phyloP scores from a whole-genome alignment of 108 stramenopile species.

The Stephanodiscus triporus region DNA sequence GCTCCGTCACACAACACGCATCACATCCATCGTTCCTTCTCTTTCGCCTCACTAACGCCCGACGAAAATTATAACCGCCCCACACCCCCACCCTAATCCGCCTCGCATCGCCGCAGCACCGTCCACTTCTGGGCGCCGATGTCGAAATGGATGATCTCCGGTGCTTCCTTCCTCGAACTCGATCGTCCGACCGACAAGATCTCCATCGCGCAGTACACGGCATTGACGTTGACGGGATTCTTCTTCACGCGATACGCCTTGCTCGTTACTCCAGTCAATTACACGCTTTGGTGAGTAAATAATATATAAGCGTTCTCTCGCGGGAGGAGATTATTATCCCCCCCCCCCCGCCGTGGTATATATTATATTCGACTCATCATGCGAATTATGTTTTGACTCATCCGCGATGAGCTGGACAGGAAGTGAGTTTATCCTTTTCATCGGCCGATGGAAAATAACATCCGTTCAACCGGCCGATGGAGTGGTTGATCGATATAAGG shows the following conservation, averaged over 20 bases:
- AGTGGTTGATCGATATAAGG: too few relatives aligned
- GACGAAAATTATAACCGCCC: not conserved
- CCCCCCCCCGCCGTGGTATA: too few relatives aligned
- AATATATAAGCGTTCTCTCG: not conserved
- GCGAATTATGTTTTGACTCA: too few relatives aligned
- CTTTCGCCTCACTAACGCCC: not conserved
- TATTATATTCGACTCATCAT: too few relatives aligned
- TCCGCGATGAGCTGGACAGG: too few relatives aligned
- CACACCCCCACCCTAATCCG: too few relatives aligned
- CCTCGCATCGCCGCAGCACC: conserved; percentile 19
- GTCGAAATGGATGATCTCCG: conserved; percentile 88
- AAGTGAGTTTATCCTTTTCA: too few relatives aligned
- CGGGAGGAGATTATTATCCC: not conserved
- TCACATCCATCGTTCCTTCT: not conserved
- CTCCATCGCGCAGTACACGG: conserved; percentile 80
- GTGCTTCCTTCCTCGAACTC: conserved; percentile 81
- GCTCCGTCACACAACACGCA: too few relatives aligned
- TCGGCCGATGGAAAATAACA: too few relatives aligned
- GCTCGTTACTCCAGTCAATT: conserved; percentile 82
- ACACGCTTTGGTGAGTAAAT: conserved; percentile 63
- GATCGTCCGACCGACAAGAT: conserved; percentile 89
- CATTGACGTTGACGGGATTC: conserved; percentile 82
- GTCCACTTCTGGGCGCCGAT: conserved; percentile 87
- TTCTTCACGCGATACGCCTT: conserved; percentile 88
- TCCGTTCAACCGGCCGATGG: too few relatives aligned